Base-by-base conservation (phyloP, 1,284 basidiomycete species). In the Cystobasidium slooffiae region DNA sequence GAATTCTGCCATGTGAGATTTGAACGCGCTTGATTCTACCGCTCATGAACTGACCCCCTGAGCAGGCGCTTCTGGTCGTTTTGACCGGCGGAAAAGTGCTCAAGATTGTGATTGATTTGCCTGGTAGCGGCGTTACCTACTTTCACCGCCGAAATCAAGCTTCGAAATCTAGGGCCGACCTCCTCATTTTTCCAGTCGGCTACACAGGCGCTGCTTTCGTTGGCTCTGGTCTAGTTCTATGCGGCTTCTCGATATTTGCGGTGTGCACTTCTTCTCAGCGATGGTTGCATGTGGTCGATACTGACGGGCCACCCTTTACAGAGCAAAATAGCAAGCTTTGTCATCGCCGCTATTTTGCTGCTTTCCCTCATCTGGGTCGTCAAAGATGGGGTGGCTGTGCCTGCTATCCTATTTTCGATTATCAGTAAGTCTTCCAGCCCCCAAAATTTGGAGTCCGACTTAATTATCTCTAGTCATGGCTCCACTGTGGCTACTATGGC, bases 311-410 rank as follows among this genome's bases (percentile, higher is more conserved):
- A 31, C 37, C 16, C 10, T 12, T 8, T n/a, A 16, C 69, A 72
- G 69, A 66, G 63, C 53, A 73, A 73, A 44, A 73, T 73, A 18
- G 70, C 70, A 9, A 52, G 52, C 43, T 56, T 73, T 41, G 63
- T 41, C 4, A 12, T 66, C 7, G 63, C 55, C 6, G 62, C 43
- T 39, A 66, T 73, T 10, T 31, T 59, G 46, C 22, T 73, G 6
- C 24, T 64, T 0, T 52, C 58, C 24, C 58, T 73, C 20, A 52
- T 55, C 44, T 65, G 62, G 59, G 52, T 56, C 3, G 22, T 44
- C 24, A 64, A 65, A 12, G 70, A 73, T 44, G 14, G 63, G n/a
- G 63, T 73, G 43, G 22, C 58, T 18, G 18, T 73, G 14, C 70
- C 70, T 6, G 47, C 53, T 16, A 61, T 64, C n/a, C 52, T 73